Evolutionary conservation across 129 eudicot genomes (phyloP).

Genomic region (Lactuca saligna): DNA sequence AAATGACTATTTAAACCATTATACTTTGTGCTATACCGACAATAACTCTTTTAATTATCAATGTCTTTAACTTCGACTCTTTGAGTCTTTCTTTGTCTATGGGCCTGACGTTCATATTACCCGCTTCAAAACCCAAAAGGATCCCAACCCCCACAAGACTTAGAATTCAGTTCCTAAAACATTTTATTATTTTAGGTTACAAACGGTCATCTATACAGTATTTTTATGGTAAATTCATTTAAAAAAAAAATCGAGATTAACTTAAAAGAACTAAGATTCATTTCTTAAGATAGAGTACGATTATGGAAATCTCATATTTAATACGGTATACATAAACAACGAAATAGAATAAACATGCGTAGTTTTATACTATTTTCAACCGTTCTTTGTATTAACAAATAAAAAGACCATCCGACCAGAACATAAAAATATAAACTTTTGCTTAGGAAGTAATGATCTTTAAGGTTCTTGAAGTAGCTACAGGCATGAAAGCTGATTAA

Average conservation of each 20-base stretch:
- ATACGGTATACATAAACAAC: background rate
- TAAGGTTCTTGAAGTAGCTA: background rate
- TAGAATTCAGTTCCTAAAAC: too few relatives aligned
- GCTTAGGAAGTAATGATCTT: background rate
- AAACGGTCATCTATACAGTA: background rate
- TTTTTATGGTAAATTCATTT: background rate
- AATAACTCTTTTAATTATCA: too few relatives aligned
- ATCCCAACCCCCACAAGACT: too few relatives aligned
- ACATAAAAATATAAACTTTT: background rate
- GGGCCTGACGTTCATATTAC: background rate
- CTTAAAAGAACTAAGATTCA: too few relatives aligned
- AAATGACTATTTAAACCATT: too few relatives aligned
- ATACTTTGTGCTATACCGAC: too few relatives aligned
- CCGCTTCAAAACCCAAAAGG: background rate
- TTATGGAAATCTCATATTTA: background rate
- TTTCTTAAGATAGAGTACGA: background rate
- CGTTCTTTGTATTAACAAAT: background rate
- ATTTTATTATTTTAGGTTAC: background rate
- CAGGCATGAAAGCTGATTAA: background rate
- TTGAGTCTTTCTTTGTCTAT: background rate
- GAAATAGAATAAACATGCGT: background rate
- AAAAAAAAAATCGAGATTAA: background rate
- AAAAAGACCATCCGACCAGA: background rate
- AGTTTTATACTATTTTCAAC: background rate
- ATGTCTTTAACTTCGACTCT: too few relatives aligned